Percentiles rank a stretch among this genome's conserved stretches.
phyloP scores from a whole-genome alignment of 2,329 filamentous ascomycete species.

The Nothomitra cinnamomea region DNA sequence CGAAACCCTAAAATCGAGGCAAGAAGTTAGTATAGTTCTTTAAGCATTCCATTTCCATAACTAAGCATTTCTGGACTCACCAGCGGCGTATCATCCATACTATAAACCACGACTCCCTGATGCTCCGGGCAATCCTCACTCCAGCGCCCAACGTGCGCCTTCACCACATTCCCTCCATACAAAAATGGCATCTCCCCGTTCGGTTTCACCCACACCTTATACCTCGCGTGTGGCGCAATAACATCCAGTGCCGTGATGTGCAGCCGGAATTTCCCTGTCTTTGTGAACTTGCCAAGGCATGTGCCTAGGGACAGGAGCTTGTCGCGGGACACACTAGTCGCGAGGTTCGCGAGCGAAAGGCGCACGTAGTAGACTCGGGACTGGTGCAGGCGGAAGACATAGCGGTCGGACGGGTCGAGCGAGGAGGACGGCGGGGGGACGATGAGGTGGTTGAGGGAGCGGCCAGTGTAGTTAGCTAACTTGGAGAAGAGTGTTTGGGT shows the following conservation, averaged over 20 bases:
- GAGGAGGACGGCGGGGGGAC: constrained; percentile 50
- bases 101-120: constrained; percentile 75
- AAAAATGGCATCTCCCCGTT: constrained; percentile 97
- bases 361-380: constrained; percentile 84
- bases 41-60: background rate
- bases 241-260: constrained; percentile 86
- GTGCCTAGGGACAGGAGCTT: constrained; percentile 77
- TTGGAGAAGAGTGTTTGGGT: constrained; percentile 76
- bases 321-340: constrained; percentile 67
- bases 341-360: constrained; percentile 77
- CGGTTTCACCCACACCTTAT: constrained; percentile 93
- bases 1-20: constrained; percentile 51
- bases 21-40: background rate
- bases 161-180: constrained; percentile 81
- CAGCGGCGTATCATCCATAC: constrained; percentile 76
- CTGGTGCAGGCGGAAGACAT: constrained; percentile 72
- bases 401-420: constrained; percentile 41
- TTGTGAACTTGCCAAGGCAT: constrained; percentile 89
- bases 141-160: constrained; percentile 68
- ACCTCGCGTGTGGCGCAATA: constrained; percentile 76
- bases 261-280: constrained; percentile 86
- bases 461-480: constrained; percentile 83
- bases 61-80: constrained; percentile 21
- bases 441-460: constrained; percentile 71
- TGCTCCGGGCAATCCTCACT: constrained; percentile 88